Percentiles rank a stretch among this genome's conserved stretches.
Conservation (phyloP, 495 filamentous ascomycete genomes). For the Penicillium malachiteum region DNA sequence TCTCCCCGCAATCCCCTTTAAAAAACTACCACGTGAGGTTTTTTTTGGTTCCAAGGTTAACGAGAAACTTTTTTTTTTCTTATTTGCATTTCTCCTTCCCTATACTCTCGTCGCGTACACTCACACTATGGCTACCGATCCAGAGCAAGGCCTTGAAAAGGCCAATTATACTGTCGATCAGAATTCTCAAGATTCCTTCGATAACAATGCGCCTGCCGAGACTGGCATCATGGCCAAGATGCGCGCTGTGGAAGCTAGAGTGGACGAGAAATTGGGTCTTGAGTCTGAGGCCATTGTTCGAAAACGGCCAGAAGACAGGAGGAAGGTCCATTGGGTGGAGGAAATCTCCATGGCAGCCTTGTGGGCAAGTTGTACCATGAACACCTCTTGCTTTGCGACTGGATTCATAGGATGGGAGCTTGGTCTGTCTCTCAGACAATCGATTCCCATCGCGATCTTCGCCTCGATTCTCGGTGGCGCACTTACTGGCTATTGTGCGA, state of each 20-base stretch:
- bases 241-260: constrained; percentile 39
- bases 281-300: constrained; percentile 50
- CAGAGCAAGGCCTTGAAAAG: constrained; percentile 13
- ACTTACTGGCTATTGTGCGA: constrained; percentile 30
- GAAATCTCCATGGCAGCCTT: constrained; percentile 48
- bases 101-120: neutral
- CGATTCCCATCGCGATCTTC: constrained; percentile 37
- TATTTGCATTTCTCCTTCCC: neutral
- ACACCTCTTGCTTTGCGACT: constrained; percentile 51
- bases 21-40: neutral
- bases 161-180: constrained; percentile 6
- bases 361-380: constrained; percentile 54
- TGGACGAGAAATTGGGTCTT: constrained; percentile 52
- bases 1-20: neutral
- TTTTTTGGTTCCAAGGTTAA: neutral
- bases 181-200: constrained; percentile 2
- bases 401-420: constrained; percentile 39
- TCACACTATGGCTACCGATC: constrained; percentile 11
- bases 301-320: constrained; percentile 44
- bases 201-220: neutral
- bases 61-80: neutral
- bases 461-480: constrained; percentile 27
- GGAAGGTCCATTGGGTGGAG: constrained; percentile 23
- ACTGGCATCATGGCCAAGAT: constrained; percentile 28
- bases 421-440: constrained; percentile 34